Base-by-base conservation (phyloP, 2,329 filamentous ascomycete genomes). In the Clonostachys chloroleuca region DNA sequence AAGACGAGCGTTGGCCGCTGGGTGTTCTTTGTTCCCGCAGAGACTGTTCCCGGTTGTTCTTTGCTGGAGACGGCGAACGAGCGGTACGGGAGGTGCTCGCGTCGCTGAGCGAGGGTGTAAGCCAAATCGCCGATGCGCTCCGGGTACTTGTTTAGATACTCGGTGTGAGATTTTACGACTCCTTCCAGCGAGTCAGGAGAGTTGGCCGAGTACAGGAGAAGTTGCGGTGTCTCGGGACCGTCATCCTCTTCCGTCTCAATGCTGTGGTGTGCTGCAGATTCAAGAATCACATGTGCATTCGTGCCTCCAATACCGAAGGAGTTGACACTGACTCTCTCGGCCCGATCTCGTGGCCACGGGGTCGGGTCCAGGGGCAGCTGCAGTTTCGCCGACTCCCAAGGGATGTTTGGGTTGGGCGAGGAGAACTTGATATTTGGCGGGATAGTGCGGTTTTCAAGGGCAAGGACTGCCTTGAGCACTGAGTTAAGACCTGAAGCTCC, bases 281-380 rank as follows among this genome's bases (percentile, higher is more conserved):
- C 52, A 6, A 55, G 17, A 13, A 66, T 30, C 24, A 61, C 59
- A 36, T 72, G 68, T 1, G 57, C 65, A 44, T 71, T 70, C 5
- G 62, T 51, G 0, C 69, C 68, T 0, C 69, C 69, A 34, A 64
- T 65, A 3, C 69, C 68, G 48, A 69, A 73, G 0, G 54, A 61
- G 51, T 69, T 70, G 39, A 72, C 54, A 30, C 59, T 60, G 5
- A 63, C 52, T 5, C 65, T 54, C 34, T 62, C 55, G 1, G 10
- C 8, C 6, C 56, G 45, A 14, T 50, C 48, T 3, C 24, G 3
- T 0, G 65, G 65, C 55, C 55, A 68, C 2, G 55, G 43, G 0
- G 45, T 53, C 0, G 57, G 45, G 39, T 57, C 52, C 0, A 47
- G 43, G 0, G 64, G 61, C 0, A 66, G 61, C 2, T 8, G 45